Evolutionary conservation across 371 early-diverging fungal genomes (phyloP).

Genomic region (Rhizopus sp.): DNA sequence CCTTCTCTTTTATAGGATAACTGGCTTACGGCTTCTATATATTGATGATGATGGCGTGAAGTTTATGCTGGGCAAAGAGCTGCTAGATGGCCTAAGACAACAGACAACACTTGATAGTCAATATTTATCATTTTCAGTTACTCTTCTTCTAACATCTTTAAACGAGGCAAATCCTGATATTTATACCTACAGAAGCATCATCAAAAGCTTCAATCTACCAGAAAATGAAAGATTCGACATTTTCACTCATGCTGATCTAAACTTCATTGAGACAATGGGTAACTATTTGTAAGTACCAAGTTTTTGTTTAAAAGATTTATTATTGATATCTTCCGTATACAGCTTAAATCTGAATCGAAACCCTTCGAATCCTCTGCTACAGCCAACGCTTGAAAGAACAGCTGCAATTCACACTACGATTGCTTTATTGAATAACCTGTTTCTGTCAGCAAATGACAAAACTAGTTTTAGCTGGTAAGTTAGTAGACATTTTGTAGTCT

Average conservation of each 20-base stretch:
- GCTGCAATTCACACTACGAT: constrained; percentile 13
- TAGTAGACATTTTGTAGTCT: constrained; percentile 9
- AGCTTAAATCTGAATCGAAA: constrained; percentile 15
- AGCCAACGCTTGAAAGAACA: constrained; percentile 9
- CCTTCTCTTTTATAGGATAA: constrained; percentile 20
- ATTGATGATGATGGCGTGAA: constrained; percentile 18
- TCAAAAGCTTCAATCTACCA: constrained; percentile 14
- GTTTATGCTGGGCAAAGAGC: constrained; percentile 12
- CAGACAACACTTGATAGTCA: constrained; percentile 14
- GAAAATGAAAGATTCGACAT: constrained; percentile 15
- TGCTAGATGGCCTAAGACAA: constrained; percentile 9
- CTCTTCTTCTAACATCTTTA: constrained; percentile 12
- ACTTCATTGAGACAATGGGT: constrained; percentile 17
- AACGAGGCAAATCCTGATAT: constrained; percentile 13
- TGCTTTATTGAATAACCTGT: constrained; percentile 13
- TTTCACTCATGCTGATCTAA: constrained; percentile 13
- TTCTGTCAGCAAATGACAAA: constrained; percentile 18
- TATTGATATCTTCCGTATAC: constrained; percentile 9
- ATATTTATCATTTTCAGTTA: constrained; percentile 10
- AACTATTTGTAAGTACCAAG: constrained; percentile 13
- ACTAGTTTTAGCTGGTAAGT: constrained; percentile 14
- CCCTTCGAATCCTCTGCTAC: constrained; percentile 14
- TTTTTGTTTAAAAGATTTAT: constrained; percentile 8
- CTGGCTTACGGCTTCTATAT: constrained; percentile 12
- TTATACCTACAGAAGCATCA: constrained; percentile 17